phyloP scores from a whole-genome alignment of 2,329 filamentous ascomycete species.

The Exophiala spinifera region DNA sequence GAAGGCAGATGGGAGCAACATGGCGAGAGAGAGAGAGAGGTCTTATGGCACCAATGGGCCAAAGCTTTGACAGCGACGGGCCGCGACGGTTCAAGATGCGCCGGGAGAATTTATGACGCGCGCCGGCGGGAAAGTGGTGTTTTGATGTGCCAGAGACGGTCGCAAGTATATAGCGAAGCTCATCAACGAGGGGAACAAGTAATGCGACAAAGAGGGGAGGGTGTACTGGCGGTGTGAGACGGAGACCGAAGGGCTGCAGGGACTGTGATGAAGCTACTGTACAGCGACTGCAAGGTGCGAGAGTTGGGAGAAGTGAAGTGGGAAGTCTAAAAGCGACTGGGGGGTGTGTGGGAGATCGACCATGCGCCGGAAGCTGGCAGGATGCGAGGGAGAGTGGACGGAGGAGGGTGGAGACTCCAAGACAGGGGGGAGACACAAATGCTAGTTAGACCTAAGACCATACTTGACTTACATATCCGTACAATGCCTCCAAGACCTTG shows the following conservation, averaged over 20 bases:
- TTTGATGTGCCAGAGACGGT: not conserved
- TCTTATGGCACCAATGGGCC: conserved; percentile 1
- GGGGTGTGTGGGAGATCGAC: conserved; percentile 2
- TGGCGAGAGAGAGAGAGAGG: conserved; percentile 1
- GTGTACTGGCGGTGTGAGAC: conserved; percentile 9
- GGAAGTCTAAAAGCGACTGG: conserved; percentile 1
- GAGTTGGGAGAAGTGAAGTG: not conserved
- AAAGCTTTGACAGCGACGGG: conserved; percentile 14
- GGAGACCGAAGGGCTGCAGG: conserved; percentile 6
- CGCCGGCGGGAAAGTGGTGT: not conserved
- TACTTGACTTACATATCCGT: too few relatives aligned
- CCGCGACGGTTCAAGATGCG: conserved; percentile 8
- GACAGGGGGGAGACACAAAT: too few relatives aligned
- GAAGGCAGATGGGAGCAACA: conserved; percentile 48
- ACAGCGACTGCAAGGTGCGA: not conserved
- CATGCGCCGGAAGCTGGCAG: conserved; percentile 2
- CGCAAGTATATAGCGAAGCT: conserved; percentile 11
- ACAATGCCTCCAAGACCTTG: too few relatives aligned
- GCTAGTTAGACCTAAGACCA: too few relatives aligned
- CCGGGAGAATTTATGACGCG: conserved; percentile 12
- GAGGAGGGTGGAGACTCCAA: too few relatives aligned
- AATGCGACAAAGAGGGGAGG: not conserved
- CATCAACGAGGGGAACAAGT: not conserved
- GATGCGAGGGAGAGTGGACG: too few relatives aligned
- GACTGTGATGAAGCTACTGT: not conserved